Evolutionary conservation across 495 filamentous ascomycete species (phyloP).

Genomic region (Aspergillus leporis): DNA sequence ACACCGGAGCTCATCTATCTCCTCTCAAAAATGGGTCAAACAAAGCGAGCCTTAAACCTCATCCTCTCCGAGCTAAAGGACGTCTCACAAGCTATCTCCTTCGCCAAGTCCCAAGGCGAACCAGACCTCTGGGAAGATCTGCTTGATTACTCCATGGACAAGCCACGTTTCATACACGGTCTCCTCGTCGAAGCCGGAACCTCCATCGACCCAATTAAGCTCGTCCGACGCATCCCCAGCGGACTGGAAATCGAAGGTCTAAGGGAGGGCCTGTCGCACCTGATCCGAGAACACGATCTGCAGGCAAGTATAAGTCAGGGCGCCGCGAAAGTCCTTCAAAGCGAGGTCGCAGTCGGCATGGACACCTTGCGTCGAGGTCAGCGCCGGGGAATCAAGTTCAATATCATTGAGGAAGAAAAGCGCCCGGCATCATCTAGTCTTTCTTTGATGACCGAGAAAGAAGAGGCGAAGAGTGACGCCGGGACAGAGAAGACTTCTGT

Average conservation of each 20-base stretch:
- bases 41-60: slow-evolving; percentile 82
- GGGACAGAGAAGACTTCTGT: slow-evolving; percentile 23
- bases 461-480: slow-evolving; percentile 15
- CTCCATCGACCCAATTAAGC: slow-evolving; percentile 81
- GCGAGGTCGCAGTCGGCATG: slow-evolving; percentile 85
- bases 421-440: slow-evolving; percentile 1
- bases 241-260: slow-evolving; percentile 89
- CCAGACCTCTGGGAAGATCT: slow-evolving; percentile 92
- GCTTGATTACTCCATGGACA: slow-evolving; percentile 93
- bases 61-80: slow-evolving; percentile 88
- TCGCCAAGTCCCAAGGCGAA: slow-evolving; percentile 90
- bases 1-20: slow-evolving; percentile 91
- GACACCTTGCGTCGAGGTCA: slow-evolving; percentile 73
- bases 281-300: slow-evolving; percentile 91
- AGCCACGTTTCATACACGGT: slow-evolving; percentile 88
- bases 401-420: slow-evolving; percentile 54
- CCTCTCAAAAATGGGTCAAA: slow-evolving; percentile 90
- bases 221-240: slow-evolving; percentile 88
- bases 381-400: slow-evolving; percentile 83
- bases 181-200: slow-evolving; percentile 93
- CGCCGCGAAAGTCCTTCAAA: slow-evolving; percentile 79
- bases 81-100: slow-evolving; percentile 87
- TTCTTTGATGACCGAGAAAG: background rate
- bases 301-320: slow-evolving; percentile 88
- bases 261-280: slow-evolving; percentile 75